Conservation (phyloP, 2,329 filamentous ascomycete genomes). For the Hyphodiscus sp. region DNA sequence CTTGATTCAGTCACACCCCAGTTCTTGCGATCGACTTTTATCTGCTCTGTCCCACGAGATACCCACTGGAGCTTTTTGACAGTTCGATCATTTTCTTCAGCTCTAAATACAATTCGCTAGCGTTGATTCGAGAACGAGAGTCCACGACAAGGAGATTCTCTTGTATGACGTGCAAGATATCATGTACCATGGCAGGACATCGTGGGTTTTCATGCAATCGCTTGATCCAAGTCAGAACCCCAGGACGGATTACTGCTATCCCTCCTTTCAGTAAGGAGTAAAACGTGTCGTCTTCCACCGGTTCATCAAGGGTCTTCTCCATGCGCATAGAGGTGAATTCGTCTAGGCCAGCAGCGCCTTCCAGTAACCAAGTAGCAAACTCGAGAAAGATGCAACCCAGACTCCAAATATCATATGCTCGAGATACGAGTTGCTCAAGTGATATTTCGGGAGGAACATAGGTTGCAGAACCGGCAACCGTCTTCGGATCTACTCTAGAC, state of each 20-base stretch:
- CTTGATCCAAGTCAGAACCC: not conserved
- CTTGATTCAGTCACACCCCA: too few species aligned
- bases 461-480: slow-evolving; percentile 20
- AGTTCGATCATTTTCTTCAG: not conserved
- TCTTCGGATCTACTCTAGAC: slow-evolving; percentile 22
- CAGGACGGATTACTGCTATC: not conserved
- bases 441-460: slow-evolving; percentile 35
- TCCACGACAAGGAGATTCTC: not conserved
- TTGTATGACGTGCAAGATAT: not conserved
- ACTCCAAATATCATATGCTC: slow-evolving; percentile 32
- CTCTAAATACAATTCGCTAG: not conserved
- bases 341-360: not conserved
- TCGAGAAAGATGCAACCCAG: slow-evolving; percentile 33
- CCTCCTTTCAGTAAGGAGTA: not conserved
- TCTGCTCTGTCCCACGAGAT: not conserved
- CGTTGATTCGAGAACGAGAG: not conserved
- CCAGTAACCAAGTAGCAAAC: slow-evolving; percentile 29
- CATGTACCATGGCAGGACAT: not conserved
- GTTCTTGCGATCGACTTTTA: not conserved
- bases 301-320: not conserved
- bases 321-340: not conserved
- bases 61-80: not conserved
- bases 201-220: not conserved
- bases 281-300: not conserved
- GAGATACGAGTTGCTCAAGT: slow-evolving; percentile 25